phyloP scores from a whole-genome alignment of 1,284 basidiomycete genomes.

The Sparassis latifolia region DNA sequence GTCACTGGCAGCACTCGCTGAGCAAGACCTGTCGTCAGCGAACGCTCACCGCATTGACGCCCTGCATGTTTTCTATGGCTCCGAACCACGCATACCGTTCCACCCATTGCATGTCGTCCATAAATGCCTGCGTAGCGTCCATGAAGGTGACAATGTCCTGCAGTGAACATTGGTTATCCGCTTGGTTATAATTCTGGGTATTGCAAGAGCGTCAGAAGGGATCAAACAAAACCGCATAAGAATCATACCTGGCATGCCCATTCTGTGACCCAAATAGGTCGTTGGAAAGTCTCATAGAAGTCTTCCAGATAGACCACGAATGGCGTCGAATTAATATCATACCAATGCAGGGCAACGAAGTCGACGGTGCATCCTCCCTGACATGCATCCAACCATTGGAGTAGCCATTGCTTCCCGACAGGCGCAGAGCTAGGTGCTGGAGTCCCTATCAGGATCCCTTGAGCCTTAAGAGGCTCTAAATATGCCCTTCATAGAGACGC shows the following conservation, averaged over 20 bases:
- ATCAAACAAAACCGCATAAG: neutral
- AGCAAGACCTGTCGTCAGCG: neutral
- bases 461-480: conserved; percentile 27
- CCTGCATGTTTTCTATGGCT: conserved; percentile 30
- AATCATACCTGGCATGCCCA: conserved; percentile 28
- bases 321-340: conserved; percentile 31
- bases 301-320: conserved; percentile 34
- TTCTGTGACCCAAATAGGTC: conserved; percentile 41
- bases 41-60: conserved; percentile 23
- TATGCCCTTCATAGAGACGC: conserved; percentile 28
- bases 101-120: conserved; percentile 35
- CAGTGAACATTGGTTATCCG: conserved; percentile 27
- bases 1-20: too few species aligned
- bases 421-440: conserved; percentile 36
- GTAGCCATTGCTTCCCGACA: conserved; percentile 34
- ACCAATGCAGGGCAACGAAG: conserved; percentile 38
- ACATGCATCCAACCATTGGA: conserved; percentile 33
- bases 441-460: conserved; percentile 32
- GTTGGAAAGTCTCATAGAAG: conserved; percentile 33
- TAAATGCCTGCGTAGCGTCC: conserved; percentile 34
- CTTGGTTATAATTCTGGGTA: conserved; percentile 28
- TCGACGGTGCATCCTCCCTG: conserved; percentile 35
- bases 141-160: conserved; percentile 33
- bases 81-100: conserved; percentile 45
- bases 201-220: neutral